Percentiles rank a stretch among this genome's conserved stretches.
These are phyloP conservation scores for Coniferiporia weirii DNA, from an alignment of 1,284 basidiomycete genomes.

Conservation along the genomic window DNA sequence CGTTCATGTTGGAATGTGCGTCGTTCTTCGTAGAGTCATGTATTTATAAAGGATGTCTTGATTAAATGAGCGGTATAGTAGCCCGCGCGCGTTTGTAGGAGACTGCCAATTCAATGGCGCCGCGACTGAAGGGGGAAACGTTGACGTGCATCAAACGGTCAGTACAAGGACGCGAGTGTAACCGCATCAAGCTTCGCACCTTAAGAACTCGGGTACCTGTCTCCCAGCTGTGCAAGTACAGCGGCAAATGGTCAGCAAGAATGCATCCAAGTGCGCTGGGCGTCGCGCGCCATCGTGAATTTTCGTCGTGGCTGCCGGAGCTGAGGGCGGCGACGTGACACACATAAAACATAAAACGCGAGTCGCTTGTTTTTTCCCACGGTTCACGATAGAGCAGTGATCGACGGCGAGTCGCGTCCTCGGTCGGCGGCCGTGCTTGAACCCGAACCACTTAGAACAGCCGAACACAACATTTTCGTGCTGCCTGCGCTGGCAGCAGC, in stretches of 20 bases:
- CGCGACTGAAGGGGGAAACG: background rate
- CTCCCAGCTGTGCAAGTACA: background rate
- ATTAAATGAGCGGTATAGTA: constrained; percentile 15
- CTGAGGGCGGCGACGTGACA: background rate
- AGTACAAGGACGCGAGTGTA: background rate
- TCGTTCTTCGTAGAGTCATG: constrained; percentile 10
- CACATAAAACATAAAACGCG: background rate
- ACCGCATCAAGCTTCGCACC: background rate
- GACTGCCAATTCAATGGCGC: background rate
- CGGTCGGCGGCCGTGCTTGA: background rate
- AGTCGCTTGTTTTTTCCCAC: background rate
- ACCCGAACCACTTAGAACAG: no score
- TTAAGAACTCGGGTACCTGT: background rate
- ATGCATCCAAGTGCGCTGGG: background rate
- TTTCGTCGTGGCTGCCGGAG: background rate
- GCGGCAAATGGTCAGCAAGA: background rate
- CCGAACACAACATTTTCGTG: no score
- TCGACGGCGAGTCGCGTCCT: background rate
- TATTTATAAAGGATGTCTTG: constrained; percentile 13
- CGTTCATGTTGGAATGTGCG: constrained; percentile 9
- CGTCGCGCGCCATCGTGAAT: background rate
- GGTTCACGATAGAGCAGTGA: background rate
- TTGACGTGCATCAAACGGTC: background rate
- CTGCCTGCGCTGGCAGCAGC: no score
- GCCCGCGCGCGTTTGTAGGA: background rate